Evolutionary conservation across 192 early-diverging fungal species (phyloP).

Genomic region (Entomortierella lignicola): DNA sequence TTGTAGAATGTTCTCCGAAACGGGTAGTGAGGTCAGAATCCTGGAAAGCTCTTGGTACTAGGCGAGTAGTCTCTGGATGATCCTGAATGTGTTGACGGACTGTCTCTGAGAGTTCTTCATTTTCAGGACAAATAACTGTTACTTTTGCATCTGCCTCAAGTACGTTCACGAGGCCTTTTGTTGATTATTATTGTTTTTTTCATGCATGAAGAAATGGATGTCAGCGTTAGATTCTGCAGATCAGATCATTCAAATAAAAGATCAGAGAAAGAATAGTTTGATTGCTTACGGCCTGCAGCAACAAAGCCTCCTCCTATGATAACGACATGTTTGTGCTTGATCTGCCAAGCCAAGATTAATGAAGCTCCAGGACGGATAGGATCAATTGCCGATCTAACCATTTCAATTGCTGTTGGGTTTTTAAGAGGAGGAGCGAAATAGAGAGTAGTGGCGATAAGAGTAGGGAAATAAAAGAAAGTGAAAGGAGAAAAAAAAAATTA

Average conservation of each 20-base stretch:
- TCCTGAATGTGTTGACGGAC: constrained; percentile 69
- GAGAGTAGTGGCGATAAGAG: background rate
- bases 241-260: background rate
- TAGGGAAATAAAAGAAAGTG: background rate
- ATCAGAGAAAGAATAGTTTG: background rate
- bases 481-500: background rate
- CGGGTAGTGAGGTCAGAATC: constrained; percentile 58
- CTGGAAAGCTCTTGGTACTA: constrained; percentile 57
- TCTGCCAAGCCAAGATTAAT: constrained; percentile 86
- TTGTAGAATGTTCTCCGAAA: constrained; percentile 30
- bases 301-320: constrained; percentile 91
- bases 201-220: background rate
- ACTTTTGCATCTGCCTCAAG: constrained; percentile 84
- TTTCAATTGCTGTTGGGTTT: constrained; percentile 4
- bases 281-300: constrained; percentile 80
- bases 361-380: constrained; percentile 76
- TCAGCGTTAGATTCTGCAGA: background rate
- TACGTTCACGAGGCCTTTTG: constrained; percentile 70
- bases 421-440: background rate
- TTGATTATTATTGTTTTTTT: background rate
- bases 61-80: constrained; percentile 63
- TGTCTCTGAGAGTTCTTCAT: constrained; percentile 69
- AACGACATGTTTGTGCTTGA: constrained; percentile 78
- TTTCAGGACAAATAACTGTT: constrained; percentile 77
- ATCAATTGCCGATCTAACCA: constrained; percentile 50